Evolutionary conservation across 2,329 filamentous ascomycete species (phyloP).

Genomic region (Trichoderma hamatum): DNA sequence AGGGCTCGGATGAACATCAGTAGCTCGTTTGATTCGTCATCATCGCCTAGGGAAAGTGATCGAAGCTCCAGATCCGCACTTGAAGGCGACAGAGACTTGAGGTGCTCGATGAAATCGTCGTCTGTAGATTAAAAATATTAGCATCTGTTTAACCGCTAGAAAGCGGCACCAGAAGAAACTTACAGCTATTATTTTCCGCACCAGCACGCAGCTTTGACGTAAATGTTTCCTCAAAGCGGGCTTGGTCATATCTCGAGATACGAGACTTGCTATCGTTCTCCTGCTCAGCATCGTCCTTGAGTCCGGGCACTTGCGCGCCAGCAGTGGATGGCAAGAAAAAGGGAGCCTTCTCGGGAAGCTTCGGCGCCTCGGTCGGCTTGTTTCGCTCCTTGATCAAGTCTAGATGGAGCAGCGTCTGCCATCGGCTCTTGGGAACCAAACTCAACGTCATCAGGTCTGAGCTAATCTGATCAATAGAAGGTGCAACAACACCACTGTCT

Average conservation of each 20-base stretch:
- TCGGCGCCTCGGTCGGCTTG: constrained; percentile 89
- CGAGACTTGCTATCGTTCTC: constrained; percentile 59
- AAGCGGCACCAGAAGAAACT: constrained; percentile 35
- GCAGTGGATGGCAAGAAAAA: constrained; percentile 84
- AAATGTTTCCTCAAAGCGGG: constrained; percentile 60
- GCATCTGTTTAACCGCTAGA: constrained; percentile 24
- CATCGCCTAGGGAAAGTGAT: constrained; percentile 61
- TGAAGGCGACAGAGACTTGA: constrained; percentile 80
- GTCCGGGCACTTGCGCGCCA: constrained; percentile 45
- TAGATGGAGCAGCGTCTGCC: constrained; percentile 92
- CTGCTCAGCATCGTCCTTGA: constrained; percentile 38
- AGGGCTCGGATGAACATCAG: constrained; percentile 80
- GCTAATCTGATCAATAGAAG: constrained; percentile 74
- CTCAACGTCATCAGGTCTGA: constrained; percentile 84
- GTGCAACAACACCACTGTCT: constrained; percentile 58
- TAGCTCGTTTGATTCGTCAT: constrained; percentile 67
- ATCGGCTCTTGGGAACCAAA: constrained; percentile 84
- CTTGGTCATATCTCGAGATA: constrained; percentile 68
- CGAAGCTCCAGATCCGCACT: constrained; percentile 90
- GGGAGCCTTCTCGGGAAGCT: constrained; percentile 89
- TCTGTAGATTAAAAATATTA: constrained; percentile 49
- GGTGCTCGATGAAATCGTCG: constrained; percentile 70
- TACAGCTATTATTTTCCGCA: constrained; percentile 62
- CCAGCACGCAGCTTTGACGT: constrained; percentile 59
- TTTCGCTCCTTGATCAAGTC: constrained; percentile 93